phyloP scores from a whole-genome alignment of 2,329 filamentous ascomycete species.

The Talaromyces sp. region DNA sequence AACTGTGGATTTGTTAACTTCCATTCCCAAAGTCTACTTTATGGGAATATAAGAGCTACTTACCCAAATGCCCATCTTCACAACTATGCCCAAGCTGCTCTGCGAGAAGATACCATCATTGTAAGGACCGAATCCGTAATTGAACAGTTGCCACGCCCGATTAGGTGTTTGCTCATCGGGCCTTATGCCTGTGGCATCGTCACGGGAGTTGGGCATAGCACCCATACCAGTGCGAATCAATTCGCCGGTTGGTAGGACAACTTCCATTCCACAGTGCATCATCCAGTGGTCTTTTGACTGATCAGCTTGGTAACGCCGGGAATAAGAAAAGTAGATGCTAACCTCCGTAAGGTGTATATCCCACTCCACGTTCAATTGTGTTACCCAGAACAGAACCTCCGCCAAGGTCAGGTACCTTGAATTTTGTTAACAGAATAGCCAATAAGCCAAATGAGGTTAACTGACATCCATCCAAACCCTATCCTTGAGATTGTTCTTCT shows the following conservation, averaged over 20 bases:
- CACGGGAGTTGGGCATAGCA: constrained; percentile 26
- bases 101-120: background rate
- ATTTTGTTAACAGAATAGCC: constrained; percentile 37
- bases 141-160: background rate
- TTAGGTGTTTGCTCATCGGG: constrained; percentile 5
- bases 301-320: background rate
- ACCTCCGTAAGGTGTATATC: constrained; percentile 38
- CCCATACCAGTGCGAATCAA: constrained; percentile 46
- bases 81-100: background rate
- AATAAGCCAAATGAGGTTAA: background rate
- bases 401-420: constrained; percentile 35
- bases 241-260: constrained; percentile 43
- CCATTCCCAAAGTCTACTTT: background rate
- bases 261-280: constrained; percentile 44
- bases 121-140: background rate
- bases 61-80: background rate
- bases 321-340: constrained; percentile 26
- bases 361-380: constrained; percentile 35
- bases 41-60: background rate
- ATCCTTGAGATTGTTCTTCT: constrained; percentile 40
- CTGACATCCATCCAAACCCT: constrained; percentile 30
- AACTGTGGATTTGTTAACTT: background rate
- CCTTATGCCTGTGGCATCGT: background rate
- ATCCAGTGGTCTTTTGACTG: background rate
- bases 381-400: constrained; percentile 37